Conservation (phyloP, 805 yeast genomes). For the Ogataea saltuana region DNA sequence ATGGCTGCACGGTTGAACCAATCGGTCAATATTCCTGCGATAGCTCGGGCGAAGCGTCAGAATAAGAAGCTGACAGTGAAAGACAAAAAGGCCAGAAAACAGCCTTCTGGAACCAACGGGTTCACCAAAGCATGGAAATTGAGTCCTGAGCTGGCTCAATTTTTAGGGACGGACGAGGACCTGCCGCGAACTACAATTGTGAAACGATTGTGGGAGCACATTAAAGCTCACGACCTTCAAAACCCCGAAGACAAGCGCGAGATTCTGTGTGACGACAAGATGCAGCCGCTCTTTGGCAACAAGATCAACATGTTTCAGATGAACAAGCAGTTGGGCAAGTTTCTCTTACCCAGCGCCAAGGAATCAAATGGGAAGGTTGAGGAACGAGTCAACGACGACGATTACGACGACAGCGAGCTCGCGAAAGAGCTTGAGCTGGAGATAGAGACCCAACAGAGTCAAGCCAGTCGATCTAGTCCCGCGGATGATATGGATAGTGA, state of each 20-base stretch:
- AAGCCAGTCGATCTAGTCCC: no score
- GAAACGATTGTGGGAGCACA: constrained; percentile 68
- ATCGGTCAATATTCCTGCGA: constrained; percentile 20
- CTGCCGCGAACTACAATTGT: constrained; percentile 72
- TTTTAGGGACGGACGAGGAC: constrained; percentile 45
- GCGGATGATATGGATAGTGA: constrained; percentile 12
- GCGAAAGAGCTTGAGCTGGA: constrained; percentile 7
- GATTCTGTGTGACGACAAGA: constrained; percentile 60
- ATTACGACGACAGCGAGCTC: constrained; percentile 6
- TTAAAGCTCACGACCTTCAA: constrained; percentile 61
- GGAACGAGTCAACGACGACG: constrained; percentile 4
- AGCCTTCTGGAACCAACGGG: constrained; percentile 36
- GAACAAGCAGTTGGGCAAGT: constrained; percentile 55
- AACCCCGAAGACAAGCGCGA: constrained; percentile 66
- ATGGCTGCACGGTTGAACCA: constrained; percentile 39
- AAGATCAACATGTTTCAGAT: constrained; percentile 58
- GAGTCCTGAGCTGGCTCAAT: constrained; percentile 50
- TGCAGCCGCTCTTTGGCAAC: constrained; percentile 61
- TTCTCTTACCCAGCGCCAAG: constrained; percentile 39
- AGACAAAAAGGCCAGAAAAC: constrained; percentile 21
- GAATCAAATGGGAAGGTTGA: constrained; percentile 5
- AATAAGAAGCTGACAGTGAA: constrained; percentile 9
- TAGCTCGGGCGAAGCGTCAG: constrained; percentile 15
- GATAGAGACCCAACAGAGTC: constrained; percentile 4
- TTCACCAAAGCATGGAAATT: constrained; percentile 47